These are phyloP conservation scores for Solanum hybrid DNA, from an alignment of 305 asterid genomes.

Conservation along the genomic window DNA sequence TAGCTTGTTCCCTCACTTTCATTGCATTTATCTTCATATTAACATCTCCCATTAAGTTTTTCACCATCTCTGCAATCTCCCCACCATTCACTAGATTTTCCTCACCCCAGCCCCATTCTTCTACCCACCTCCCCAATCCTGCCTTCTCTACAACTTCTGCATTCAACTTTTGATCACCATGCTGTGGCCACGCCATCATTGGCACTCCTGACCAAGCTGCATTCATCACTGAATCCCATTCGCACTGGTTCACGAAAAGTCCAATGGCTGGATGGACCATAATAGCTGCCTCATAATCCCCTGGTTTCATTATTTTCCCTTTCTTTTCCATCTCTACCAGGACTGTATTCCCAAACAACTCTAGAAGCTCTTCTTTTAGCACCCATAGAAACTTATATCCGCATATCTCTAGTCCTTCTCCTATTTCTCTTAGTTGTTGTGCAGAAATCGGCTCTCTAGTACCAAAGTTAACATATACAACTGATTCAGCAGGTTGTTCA, in stretches of 20 bases:
- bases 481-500: slow-evolving; percentile 31
- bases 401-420: slow-evolving; percentile 26
- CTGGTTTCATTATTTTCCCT: slow-evolving; percentile 34
- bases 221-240: slow-evolving; percentile 54
- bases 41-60: slow-evolving; percentile 20
- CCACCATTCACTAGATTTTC: slow-evolving; percentile 24
- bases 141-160: slow-evolving; percentile 41
- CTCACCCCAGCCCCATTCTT: slow-evolving; percentile 46
- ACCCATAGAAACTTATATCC: slow-evolving; percentile 44
- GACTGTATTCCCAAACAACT: slow-evolving; percentile 24
- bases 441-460: slow-evolving; percentile 35
- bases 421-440: slow-evolving; percentile 31
- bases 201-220: slow-evolving; percentile 52
- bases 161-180: slow-evolving; percentile 46
- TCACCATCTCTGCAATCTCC: slow-evolving; percentile 30
- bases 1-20: slow-evolving; percentile 27
- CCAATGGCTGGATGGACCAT: slow-evolving; percentile 42
- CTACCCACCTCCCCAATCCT: slow-evolving; percentile 39
- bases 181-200: slow-evolving; percentile 52
- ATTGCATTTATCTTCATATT: slow-evolving; percentile 19
- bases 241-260: slow-evolving; percentile 50
- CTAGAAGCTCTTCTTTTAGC: slow-evolving; percentile 26
- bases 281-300: slow-evolving; percentile 38
- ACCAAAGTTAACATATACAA: slow-evolving; percentile 44
- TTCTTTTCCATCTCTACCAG: slow-evolving; percentile 18